phyloP scores from a whole-genome alignment of 2,329 filamentous ascomycete species.

The Diaporthe sp. region DNA sequence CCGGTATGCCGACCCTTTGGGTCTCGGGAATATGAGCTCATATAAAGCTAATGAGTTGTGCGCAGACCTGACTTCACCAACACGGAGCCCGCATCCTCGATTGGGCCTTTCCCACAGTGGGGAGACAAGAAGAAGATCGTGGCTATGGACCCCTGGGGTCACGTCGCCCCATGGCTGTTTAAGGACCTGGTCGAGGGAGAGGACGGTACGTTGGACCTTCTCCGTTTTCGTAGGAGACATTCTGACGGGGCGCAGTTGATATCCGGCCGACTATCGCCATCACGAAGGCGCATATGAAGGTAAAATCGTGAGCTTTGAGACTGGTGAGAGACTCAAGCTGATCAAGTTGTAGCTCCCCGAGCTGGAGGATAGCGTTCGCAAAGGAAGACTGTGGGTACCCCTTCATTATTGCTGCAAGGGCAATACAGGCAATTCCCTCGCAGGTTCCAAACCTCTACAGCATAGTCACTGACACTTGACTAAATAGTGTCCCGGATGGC shows the following conservation, averaged over 20 bases:
- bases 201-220: slow-evolving; percentile 60
- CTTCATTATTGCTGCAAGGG: neutral
- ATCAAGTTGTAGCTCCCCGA: slow-evolving; percentile 75
- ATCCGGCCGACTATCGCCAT: slow-evolving; percentile 92
- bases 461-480: slow-evolving; percentile 34
- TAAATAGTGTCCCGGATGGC: slow-evolving; percentile 75
- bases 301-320: slow-evolving; percentile 39
- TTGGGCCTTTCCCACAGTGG: slow-evolving; percentile 93
- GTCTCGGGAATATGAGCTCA: neutral
- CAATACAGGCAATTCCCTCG: neutral
- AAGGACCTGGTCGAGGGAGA: slow-evolving; percentile 83
- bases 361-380: slow-evolving; percentile 86
- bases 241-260: slow-evolving; percentile 67
- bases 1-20: slow-evolving; percentile 59
- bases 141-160: slow-evolving; percentile 95
- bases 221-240: slow-evolving; percentile 10
- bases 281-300: slow-evolving; percentile 93
- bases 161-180: slow-evolving; percentile 87
- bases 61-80: slow-evolving; percentile 71
- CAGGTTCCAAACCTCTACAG: neutral
- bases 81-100: slow-evolving; percentile 90
- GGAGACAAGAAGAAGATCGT: slow-evolving; percentile 93
- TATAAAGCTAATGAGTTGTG: neutral
- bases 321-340: neutral
- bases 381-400: slow-evolving; percentile 74